Evolutionary conservation across 2,329 filamentous ascomycete genomes (phyloP).

Genomic region (Xylariaceae sp.): DNA sequence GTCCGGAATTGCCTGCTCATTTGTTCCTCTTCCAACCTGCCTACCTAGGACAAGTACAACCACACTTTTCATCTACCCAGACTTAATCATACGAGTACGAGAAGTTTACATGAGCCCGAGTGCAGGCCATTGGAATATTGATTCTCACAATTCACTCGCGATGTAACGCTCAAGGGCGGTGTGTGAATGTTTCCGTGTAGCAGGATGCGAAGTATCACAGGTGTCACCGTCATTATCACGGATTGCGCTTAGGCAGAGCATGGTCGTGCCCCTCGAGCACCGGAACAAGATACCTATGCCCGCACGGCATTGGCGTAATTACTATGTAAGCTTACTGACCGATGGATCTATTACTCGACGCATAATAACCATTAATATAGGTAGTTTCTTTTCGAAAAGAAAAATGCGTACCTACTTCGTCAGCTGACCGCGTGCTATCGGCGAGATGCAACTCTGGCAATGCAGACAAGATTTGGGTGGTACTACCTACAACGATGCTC

Average conservation of each 20-base stretch:
- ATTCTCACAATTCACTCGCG: too few relatives aligned
- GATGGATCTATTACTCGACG: neutral
- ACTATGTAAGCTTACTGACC: neutral
- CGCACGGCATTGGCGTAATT: neutral
- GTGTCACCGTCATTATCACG: too few relatives aligned
- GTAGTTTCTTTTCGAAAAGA: neutral
- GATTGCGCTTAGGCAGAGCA: neutral
- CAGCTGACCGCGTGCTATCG: neutral
- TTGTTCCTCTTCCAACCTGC: neutral
- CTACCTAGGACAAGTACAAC: conserved; percentile 1
- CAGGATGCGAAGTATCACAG: too few relatives aligned
- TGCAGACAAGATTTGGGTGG: too few relatives aligned
- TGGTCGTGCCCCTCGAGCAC: neutral
- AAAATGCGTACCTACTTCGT: neutral
- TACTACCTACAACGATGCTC: neutral
- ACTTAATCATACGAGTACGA: neutral
- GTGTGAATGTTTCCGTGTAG: too few relatives aligned
- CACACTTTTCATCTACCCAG: neutral
- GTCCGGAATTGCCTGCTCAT: too few relatives aligned
- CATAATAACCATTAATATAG: too few relatives aligned
- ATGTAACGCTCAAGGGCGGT: too few relatives aligned
- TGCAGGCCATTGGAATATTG: too few relatives aligned
- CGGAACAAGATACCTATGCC: neutral
- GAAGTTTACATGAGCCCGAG: too few relatives aligned
- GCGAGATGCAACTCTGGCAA: too few relatives aligned